phyloP scores from a whole-genome alignment of 495 filamentous ascomycete species.

The Cudoniella acicularis region DNA sequence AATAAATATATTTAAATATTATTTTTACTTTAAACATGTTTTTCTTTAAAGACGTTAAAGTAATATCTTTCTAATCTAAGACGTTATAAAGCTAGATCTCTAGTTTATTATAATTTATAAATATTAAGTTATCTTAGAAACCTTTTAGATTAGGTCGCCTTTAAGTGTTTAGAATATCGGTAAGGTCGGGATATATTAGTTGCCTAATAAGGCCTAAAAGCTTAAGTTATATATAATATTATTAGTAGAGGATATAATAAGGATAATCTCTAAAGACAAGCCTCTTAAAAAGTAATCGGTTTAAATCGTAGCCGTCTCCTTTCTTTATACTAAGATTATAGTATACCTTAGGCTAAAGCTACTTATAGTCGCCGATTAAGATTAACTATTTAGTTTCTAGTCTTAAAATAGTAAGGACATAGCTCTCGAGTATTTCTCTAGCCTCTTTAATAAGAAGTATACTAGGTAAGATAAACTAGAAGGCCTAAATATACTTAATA shows the following conservation, averaged over 20 bases:
- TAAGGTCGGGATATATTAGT: slow-evolving; percentile 62
- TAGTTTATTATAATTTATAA: slow-evolving; percentile 56
- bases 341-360: slow-evolving; percentile 64
- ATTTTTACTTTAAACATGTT: slow-evolving; percentile 65
- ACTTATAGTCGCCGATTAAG: slow-evolving; percentile 75
- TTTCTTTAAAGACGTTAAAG: no score
- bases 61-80: no score
- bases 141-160: slow-evolving; percentile 50
- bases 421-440: slow-evolving; percentile 72
- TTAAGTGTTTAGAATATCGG: slow-evolving; percentile 52
- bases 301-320: slow-evolving; percentile 58
- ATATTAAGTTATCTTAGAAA: slow-evolving; percentile 59
- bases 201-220: slow-evolving; percentile 58
- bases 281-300: slow-evolving; percentile 69
- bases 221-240: slow-evolving; percentile 69
- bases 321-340: slow-evolving; percentile 59
- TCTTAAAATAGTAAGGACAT: slow-evolving; percentile 61
- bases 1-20: slow-evolving; percentile 59
- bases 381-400: slow-evolving; percentile 61
- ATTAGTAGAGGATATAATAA: slow-evolving; percentile 53
- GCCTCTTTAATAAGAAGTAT: slow-evolving; percentile 73
- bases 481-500: slow-evolving; percentile 54
- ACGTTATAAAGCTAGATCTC: no score
- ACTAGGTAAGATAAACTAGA: slow-evolving; percentile 48
- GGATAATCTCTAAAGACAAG: slow-evolving; percentile 53